Percentiles rank a stretch among this genome's conserved stretches.
Conservation (phyloP, 768 basidiomycete genomes). For the Rhizopogon sp. region DNA sequence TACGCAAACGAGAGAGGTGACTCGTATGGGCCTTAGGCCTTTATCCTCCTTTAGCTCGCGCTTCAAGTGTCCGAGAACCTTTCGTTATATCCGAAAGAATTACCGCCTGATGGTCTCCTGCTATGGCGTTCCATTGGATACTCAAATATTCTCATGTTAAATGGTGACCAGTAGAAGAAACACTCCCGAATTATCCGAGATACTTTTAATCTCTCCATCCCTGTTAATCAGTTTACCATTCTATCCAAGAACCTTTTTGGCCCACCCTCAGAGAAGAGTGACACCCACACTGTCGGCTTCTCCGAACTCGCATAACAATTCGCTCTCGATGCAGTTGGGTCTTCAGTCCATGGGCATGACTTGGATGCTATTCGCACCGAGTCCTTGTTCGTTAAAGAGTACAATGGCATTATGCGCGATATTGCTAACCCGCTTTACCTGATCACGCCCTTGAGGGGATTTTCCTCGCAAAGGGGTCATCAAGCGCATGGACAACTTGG, state of each 20-base stretch:
- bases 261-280: constrained; percentile 22
- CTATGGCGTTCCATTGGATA: constrained; percentile 31
- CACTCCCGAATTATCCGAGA: constrained; percentile 31
- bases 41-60: neutral
- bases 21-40: constrained; percentile 33
- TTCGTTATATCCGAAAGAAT: constrained; percentile 12
- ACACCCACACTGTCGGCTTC: constrained; percentile 19
- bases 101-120: constrained; percentile 27
- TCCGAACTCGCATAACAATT: constrained; percentile 24
- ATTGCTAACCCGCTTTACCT: constrained; percentile 31
- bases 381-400: constrained; percentile 30
- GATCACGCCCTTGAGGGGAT: constrained; percentile 28
- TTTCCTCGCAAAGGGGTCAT: constrained; percentile 25
- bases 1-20: constrained; percentile 25
- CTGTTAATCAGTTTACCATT: constrained; percentile 27
- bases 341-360: constrained; percentile 32
- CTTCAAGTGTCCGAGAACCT: constrained; percentile 16
- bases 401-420: constrained; percentile 30
- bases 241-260: constrained; percentile 28
- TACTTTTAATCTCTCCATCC: constrained; percentile 29
- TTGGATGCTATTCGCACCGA: constrained; percentile 31
- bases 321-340: constrained; percentile 33
- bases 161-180: constrained; percentile 33
- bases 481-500: constrained; percentile 25
- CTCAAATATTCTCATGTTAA: constrained; percentile 33